Evolutionary conservation across 768 basidiomycete species (phyloP), one percentile per base, ranked within the genome.

Genomic region (Hygrocybe coccinea): DNA sequence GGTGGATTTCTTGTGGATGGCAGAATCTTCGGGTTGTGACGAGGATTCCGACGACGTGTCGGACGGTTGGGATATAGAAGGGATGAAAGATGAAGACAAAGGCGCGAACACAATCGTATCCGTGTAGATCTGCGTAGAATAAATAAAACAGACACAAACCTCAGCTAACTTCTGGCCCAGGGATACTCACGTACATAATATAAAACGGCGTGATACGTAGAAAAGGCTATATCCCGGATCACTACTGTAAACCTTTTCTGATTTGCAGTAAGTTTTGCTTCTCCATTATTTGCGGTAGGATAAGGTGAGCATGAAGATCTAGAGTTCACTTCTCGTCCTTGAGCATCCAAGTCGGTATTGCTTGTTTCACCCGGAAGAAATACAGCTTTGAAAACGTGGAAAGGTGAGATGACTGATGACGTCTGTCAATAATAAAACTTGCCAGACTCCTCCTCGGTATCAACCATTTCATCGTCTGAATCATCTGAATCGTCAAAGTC

Each of bases 101-200:
- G 91, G 91, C 0, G 92, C 89, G 60, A 94, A 94, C 25, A 85
- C 78, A 59, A 94, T 87, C 24, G 78, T 79, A 62, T 92, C 89
- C 14, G 91, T 94, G 66, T 94, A 95, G 22, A 94, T 73, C 91
- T 91, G 60, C 3, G 9, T 12, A 6, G 19, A 43, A 61, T n/a
- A 24, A 37, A 56, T 52, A 53, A 9, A 2, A 21, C n/a, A 5
- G 37, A 17, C 17, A 17, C 12, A 17, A 9, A 50, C 11, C 19
- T 12, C 19, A 35, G n/a, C n/a, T n/a, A n/a, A n/a, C n/a, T n/a
- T n/a, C n/a, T n/a, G n/a, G n/a, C n/a, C n/a, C 17, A 41, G 38
- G 53, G 17, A 10, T 19, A 22, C 25, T 45, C 9, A 67, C 80
- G 70, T 62, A 90, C 90, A 69, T 91, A 94, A 71, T 91, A 92